phyloP scores from a whole-genome alignment of 1,284 basidiomycete genomes.

The Naganishia albida region DNA sequence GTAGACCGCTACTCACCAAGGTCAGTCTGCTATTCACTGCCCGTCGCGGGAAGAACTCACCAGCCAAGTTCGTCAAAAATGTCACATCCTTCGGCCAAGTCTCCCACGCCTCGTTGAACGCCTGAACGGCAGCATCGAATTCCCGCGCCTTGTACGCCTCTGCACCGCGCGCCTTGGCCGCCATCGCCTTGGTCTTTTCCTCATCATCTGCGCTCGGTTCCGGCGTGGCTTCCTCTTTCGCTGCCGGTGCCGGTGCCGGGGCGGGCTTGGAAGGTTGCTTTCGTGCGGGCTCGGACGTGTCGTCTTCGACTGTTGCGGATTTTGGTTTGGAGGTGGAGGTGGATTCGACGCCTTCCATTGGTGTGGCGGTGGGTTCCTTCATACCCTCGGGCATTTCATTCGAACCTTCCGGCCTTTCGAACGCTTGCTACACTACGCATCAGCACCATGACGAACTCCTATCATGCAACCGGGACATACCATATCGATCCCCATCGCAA shows the following conservation, averaged over 20 bases:
- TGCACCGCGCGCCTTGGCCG: constrained; percentile 74
- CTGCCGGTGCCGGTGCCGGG: constrained; percentile 43
- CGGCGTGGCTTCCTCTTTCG: constrained; percentile 53
- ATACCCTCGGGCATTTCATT: constrained; percentile 70
- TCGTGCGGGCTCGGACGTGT: constrained; percentile 34
- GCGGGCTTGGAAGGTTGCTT: constrained; percentile 47
- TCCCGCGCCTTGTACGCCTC: constrained; percentile 83
- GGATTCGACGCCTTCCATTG: constrained; percentile 28
- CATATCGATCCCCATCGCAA: constrained; percentile 90
- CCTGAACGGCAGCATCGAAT: constrained; percentile 69
- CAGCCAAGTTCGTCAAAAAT: constrained; percentile 85
- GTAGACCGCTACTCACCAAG: constrained; percentile 65
- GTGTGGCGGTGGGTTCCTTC: constrained; percentile 25
- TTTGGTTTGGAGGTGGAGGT: constrained; percentile 18
- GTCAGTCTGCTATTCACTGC: not conserved
- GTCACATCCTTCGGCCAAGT: constrained; percentile 89
- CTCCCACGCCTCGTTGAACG: constrained; percentile 89
- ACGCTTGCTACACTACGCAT: constrained; percentile 62
- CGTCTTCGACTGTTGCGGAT: constrained; percentile 35
- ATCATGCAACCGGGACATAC: constrained; percentile 38
- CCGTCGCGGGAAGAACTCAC: constrained; percentile 55
- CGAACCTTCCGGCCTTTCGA: constrained; percentile 80
- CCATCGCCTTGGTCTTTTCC: constrained; percentile 72
- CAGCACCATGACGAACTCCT: not conserved
- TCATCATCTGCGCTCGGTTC: constrained; percentile 59